These are phyloP conservation scores for Saccharomyces hybrid DNA, from an alignment of 1,139 yeast genomes.

Conservation along the genomic window DNA sequence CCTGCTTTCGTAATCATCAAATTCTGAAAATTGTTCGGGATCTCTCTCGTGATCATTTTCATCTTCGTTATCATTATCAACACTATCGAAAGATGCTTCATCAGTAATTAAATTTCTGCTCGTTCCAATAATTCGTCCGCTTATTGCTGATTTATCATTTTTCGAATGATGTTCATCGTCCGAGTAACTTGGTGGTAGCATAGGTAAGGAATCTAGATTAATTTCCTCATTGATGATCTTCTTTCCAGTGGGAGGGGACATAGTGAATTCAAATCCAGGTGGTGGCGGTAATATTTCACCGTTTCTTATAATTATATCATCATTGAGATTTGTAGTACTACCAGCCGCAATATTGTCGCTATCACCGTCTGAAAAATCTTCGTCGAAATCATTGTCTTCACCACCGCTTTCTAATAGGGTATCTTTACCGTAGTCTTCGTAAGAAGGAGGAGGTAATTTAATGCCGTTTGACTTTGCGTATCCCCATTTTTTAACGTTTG, in stretches of 20 bases:
- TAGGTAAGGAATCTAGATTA: slow-evolving; percentile 30
- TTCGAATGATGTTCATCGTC: slow-evolving; percentile 17
- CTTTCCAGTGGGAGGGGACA: slow-evolving; percentile 18
- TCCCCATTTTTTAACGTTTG: slow-evolving; percentile 84
- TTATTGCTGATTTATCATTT: background rate
- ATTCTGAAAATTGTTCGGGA: slow-evolving; percentile 3
- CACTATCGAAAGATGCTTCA: slow-evolving; percentile 5
- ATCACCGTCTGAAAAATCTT: slow-evolving; percentile 27
- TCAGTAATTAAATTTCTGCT: slow-evolving; percentile 2
- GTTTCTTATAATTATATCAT: slow-evolving; percentile 14
- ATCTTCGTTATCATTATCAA: slow-evolving; percentile 18
- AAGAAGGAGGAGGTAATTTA: slow-evolving; percentile 67
- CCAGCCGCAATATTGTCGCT: slow-evolving; percentile 28
- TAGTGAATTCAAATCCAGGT: slow-evolving; percentile 31
- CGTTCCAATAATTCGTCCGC: slow-evolving; percentile 2
- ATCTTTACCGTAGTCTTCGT: slow-evolving; percentile 44
- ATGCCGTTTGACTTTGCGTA: slow-evolving; percentile 69
- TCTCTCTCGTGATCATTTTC: slow-evolving; percentile 10
- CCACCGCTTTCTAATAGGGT: slow-evolving; percentile 33
- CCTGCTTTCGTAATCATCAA: background rate
- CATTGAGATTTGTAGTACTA: slow-evolving; percentile 19
- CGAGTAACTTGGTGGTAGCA: slow-evolving; percentile 34
- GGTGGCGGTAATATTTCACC: slow-evolving; percentile 32
- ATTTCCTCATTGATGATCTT: slow-evolving; percentile 26
- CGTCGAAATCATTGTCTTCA: slow-evolving; percentile 32